Evolutionary conservation across 768 basidiomycete species (phyloP).

Genomic region (Kwoniella europaea): DNA sequence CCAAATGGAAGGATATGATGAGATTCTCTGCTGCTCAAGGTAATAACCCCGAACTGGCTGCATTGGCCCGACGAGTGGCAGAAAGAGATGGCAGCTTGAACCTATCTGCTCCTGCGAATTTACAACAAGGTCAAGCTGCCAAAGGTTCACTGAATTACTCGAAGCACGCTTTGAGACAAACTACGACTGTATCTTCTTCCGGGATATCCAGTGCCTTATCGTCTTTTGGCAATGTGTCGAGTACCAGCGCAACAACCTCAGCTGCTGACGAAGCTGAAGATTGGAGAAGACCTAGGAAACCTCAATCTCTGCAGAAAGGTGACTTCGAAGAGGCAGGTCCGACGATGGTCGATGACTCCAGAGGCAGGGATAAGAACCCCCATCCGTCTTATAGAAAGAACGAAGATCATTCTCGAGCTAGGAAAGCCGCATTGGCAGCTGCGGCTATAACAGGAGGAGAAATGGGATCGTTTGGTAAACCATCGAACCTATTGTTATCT

Average conservation of each 20-base stretch:
- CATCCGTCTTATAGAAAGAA: slow-evolving; percentile 7
- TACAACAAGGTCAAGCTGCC: slow-evolving; percentile 65
- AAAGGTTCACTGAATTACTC: slow-evolving; percentile 70
- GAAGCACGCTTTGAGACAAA: slow-evolving; percentile 27
- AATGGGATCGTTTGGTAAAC: slow-evolving; percentile 47
- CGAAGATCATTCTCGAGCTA: slow-evolving; percentile 34
- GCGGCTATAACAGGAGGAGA: slow-evolving; percentile 44
- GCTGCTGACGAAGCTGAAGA: slow-evolving; percentile 44
- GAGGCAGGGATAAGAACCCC: slow-evolving; percentile 13
- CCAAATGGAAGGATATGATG: slow-evolving; percentile 83
- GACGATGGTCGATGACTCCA: background rate
- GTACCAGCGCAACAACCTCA: slow-evolving; percentile 40
- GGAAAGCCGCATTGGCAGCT: slow-evolving; percentile 46
- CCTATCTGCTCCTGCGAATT: slow-evolving; percentile 77
- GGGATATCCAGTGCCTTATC: slow-evolving; percentile 28
- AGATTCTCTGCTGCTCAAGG: slow-evolving; percentile 55
- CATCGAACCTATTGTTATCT: slow-evolving; percentile 2
- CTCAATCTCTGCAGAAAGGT: background rate
- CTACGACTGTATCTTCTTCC: slow-evolving; percentile 25
- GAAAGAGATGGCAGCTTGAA: slow-evolving; percentile 56
- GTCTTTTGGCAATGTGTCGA: slow-evolving; percentile 30
- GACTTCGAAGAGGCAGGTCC: too few relatives aligned
- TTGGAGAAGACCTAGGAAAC: slow-evolving; percentile 31
- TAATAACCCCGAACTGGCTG: slow-evolving; percentile 53
- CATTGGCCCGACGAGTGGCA: slow-evolving; percentile 50